These are phyloP conservation scores for Globisporangium mamillatum DNA, from an alignment of 352 stramenopile species.

Conservation along the genomic window DNA sequence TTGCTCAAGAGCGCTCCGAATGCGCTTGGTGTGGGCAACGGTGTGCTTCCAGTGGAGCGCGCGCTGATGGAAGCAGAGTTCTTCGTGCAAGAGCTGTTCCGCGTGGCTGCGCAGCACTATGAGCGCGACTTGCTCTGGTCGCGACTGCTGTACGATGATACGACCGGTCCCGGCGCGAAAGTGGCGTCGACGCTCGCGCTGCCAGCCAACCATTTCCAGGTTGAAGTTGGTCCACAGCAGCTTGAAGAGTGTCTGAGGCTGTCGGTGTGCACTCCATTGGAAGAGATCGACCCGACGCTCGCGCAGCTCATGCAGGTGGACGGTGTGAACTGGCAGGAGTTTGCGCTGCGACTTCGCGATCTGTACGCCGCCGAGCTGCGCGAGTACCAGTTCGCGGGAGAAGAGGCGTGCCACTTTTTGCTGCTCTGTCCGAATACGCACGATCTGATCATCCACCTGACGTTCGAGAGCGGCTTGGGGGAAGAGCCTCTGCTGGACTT, in stretches of 20 bases:
- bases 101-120: constrained; percentile 78
- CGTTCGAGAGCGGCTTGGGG: constrained; percentile 44
- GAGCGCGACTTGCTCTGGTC: constrained; percentile 86
- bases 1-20: constrained; percentile 51
- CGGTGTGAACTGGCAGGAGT: constrained; percentile 77
- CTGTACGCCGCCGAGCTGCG: constrained; percentile 77
- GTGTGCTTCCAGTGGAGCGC: constrained; percentile 53
- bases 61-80: constrained; percentile 73
- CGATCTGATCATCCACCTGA: constrained; percentile 87
- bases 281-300: constrained; percentile 72
- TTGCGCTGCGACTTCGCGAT: constrained; percentile 66
- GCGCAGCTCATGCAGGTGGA: constrained; percentile 62
- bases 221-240: constrained; percentile 78
- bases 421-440: constrained; percentile 79
- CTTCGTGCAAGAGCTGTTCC: constrained; percentile 78
- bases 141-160: constrained; percentile 72
- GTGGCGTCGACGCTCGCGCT: constrained; percentile 56
- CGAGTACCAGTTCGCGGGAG: constrained; percentile 82
- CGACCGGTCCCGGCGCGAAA: constrained; percentile 40
- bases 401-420: constrained; percentile 73
- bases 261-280: constrained; percentile 76
- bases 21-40: constrained; percentile 39
- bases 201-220: constrained; percentile 52
- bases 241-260: constrained; percentile 81
- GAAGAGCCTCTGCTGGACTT: constrained; percentile 16